Evolutionary conservation across 176 grass and related monocot species (phyloP).

Genomic region (Cenchrus fungigraminus): DNA sequence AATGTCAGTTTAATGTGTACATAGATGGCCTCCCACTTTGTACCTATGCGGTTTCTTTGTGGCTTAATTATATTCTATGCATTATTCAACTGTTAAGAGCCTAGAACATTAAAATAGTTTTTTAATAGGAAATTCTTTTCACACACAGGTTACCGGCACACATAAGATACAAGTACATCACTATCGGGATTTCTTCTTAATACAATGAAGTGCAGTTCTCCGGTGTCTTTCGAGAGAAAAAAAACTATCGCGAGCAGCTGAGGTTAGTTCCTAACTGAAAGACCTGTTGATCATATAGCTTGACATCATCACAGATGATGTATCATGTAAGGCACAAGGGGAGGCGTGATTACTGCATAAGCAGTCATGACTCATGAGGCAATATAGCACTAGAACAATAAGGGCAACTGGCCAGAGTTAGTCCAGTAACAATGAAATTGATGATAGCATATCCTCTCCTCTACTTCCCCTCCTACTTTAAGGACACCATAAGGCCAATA

Average conservation of each 20-base stretch:
- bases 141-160: neutral
- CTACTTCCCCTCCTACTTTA: neutral
- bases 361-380: neutral
- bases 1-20: too few species aligned
- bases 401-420: neutral
- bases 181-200: too few species aligned
- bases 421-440: neutral
- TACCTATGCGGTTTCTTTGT: constrained; percentile 4
- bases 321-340: neutral
- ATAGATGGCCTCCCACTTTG: neutral
- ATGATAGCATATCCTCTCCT: neutral
- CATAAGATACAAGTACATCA: neutral
- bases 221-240: too few species aligned
- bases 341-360: constrained; percentile 1
- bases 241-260: too few species aligned
- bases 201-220: too few species aligned
- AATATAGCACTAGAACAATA: neutral
- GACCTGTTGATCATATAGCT: constrained; percentile 14
- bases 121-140: constrained; percentile 1
- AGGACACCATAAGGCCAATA: neutral
- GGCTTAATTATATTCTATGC: neutral
- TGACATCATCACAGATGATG: neutral
- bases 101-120: neutral
- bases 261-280: constrained; percentile 1
- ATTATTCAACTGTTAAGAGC: neutral